A percentile compares a stretch with the other conserved stretches of the same genome.
These are phyloP conservation scores for Rubus idaeus DNA, from an alignment of 306 rosid genomes.

Conservation along the genomic window DNA sequence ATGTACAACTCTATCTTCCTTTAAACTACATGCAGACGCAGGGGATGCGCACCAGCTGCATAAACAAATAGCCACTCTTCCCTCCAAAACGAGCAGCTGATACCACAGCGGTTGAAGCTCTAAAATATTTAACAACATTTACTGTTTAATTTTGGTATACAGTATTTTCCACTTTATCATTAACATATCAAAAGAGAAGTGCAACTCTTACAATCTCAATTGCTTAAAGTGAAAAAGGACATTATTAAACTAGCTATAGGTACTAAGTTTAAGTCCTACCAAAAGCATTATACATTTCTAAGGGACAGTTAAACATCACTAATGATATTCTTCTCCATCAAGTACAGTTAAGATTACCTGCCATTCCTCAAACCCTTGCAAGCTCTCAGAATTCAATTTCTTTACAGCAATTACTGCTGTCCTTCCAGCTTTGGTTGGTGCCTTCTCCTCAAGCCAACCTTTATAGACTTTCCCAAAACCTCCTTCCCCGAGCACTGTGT, in stretches of 20 bases:
- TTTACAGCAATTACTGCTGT: conserved; percentile 77
- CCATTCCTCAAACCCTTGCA: conserved; percentile 94
- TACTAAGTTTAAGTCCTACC: conserved; percentile 6
- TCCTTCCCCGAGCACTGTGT: conserved; percentile 86
- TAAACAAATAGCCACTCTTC: neutral
- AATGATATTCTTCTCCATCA: neutral
- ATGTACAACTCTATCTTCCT: neutral
- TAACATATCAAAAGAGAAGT: neutral
- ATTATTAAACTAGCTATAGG: neutral
- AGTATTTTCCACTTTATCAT: neutral
- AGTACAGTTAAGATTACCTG: conserved; percentile 49
- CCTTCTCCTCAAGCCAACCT: conserved; percentile 90
- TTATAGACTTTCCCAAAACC: conserved; percentile 91
- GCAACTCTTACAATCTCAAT: neutral
- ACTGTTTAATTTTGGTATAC: neutral
- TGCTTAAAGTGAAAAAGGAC: neutral
- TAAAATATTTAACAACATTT: neutral
- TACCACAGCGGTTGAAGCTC: neutral
- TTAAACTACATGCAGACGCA: neutral
- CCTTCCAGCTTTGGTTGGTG: conserved; percentile 46
- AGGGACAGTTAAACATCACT: neutral
- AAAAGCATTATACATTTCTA: neutral
- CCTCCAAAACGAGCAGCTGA: neutral
- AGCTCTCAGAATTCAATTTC: conserved; percentile 80
- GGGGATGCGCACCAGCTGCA: neutral